These are phyloP conservation scores for Diaporthe citrichinensis DNA, from an alignment of 2,329 filamentous ascomycete genomes.

Conservation along the genomic window DNA sequence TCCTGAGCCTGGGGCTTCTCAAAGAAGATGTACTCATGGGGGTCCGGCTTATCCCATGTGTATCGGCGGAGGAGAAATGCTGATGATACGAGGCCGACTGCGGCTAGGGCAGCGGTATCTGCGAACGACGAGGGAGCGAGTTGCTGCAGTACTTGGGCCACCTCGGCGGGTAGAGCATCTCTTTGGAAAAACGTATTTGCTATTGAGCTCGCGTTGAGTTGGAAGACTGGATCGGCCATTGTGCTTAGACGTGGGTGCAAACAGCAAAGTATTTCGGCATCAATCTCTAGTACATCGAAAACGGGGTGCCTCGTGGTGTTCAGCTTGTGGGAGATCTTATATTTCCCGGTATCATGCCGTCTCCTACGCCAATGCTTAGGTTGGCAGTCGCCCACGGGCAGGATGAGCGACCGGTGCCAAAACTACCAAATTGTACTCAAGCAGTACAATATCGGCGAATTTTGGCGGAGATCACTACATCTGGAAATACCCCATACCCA, in stretches of 20 bases:
- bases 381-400: not conserved
- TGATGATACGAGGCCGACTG: constrained; percentile 49
- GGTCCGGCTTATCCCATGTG: constrained; percentile 40
- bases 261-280: not conserved
- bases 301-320: not conserved
- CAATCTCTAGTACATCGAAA: not conserved
- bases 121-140: constrained; percentile 7
- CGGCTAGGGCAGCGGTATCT: constrained; percentile 38
- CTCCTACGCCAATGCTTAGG: not conserved
- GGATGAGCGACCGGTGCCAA: not conserved
- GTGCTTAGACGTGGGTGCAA: not conserved
- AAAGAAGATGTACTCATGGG: constrained; percentile 38
- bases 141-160: constrained; percentile 31
- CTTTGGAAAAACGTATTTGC: constrained; percentile 3
- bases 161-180: not conserved
- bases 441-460: constrained; percentile 15
- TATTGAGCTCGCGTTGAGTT: constrained; percentile 10
- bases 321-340: not conserved
- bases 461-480: not conserved
- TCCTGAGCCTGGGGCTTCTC: constrained; percentile 39
- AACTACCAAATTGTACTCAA: not conserved
- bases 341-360: not conserved
- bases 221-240: constrained; percentile 17
- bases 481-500: constrained; percentile 1
- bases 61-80: constrained; percentile 46